phyloP scores from a whole-genome alignment of 805 yeast genomes.

The Teunomyces cretensis region DNA sequence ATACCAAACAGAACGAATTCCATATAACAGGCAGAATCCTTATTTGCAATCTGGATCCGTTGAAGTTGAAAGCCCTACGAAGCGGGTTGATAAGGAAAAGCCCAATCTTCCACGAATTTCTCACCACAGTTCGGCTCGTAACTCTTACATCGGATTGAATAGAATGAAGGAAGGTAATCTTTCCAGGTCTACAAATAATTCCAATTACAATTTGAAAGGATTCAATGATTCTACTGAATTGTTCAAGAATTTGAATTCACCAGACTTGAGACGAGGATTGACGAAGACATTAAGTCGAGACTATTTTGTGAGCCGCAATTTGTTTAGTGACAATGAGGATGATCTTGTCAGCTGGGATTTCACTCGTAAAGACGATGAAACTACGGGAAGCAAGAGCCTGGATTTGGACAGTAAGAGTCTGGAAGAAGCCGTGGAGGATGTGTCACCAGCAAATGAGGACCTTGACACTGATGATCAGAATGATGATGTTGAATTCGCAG shows the following conservation, averaged over 20 bases:
- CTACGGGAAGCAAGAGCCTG: neutral
- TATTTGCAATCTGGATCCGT: constrained; percentile 18
- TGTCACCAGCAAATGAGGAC: neutral
- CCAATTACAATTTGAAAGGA: constrained; percentile 18
- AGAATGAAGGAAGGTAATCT: constrained; percentile 32
- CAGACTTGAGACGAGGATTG: constrained; percentile 22
- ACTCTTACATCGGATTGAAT: constrained; percentile 39
- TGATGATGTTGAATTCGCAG: neutral
- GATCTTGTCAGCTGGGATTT: constrained; percentile 8
- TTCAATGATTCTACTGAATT: constrained; percentile 12
- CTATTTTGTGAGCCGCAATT: constrained; percentile 2
- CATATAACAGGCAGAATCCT: constrained; percentile 23
- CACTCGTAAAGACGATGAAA: neutral
- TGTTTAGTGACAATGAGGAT: constrained; percentile 11
- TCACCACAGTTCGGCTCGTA: constrained; percentile 25
- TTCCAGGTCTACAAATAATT: constrained; percentile 17
- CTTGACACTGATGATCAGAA: neutral
- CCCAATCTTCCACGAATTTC: constrained; percentile 37
- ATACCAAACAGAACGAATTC: constrained; percentile 22
- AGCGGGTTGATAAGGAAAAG: constrained; percentile 13
- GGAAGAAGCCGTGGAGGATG: neutral
- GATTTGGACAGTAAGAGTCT: neutral
- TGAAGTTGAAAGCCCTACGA: constrained; percentile 1
- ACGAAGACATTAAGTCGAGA: constrained; percentile 3
- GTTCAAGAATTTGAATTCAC: constrained; percentile 21